Evolutionary conservation across 225 moss, liverwort and hornwort species (phyloP).

Genomic region (Pseudisothecium myosuroides): DNA sequence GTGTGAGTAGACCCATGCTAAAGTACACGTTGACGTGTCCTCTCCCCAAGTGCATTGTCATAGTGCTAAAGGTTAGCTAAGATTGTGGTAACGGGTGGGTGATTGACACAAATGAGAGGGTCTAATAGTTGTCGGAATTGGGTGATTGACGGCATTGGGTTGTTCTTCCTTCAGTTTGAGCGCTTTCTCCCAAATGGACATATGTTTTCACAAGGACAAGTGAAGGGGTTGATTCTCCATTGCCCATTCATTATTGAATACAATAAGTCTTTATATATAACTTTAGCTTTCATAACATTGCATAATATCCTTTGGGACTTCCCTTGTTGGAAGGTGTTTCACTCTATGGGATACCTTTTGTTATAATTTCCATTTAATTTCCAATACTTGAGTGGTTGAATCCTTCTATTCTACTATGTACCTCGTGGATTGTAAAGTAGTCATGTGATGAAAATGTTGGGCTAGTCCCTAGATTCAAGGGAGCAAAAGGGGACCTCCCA

Average conservation of each 20-base stretch:
- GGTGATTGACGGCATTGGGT: not conserved
- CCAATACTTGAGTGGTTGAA: not conserved
- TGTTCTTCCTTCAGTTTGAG: not conserved
- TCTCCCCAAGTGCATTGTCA: too few species aligned
- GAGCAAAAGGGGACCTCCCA: not conserved
- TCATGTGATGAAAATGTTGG: not conserved
- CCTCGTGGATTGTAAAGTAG: not conserved
- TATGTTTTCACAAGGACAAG: not conserved
- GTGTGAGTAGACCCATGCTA: too few species aligned
- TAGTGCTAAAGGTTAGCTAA: not conserved
- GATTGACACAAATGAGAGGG: not conserved
- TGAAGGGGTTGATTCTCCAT: not conserved
- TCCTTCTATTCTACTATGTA: not conserved
- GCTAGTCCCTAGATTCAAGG: not conserved
- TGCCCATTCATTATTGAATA: not conserved
- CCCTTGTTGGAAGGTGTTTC: fast-evolving
- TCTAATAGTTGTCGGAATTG: not conserved
- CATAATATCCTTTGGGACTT: fast-evolving
- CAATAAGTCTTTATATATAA: not conserved
- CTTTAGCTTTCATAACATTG: not conserved
- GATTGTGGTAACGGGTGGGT: not conserved
- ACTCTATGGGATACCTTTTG: fast-evolving
- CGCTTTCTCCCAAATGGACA: not conserved
- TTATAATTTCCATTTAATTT: not conserved
- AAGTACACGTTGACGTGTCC: too few species aligned